Conservation (phyloP, 768 basidiomycete genomes). For the Xerocomellus chrysenteron region DNA sequence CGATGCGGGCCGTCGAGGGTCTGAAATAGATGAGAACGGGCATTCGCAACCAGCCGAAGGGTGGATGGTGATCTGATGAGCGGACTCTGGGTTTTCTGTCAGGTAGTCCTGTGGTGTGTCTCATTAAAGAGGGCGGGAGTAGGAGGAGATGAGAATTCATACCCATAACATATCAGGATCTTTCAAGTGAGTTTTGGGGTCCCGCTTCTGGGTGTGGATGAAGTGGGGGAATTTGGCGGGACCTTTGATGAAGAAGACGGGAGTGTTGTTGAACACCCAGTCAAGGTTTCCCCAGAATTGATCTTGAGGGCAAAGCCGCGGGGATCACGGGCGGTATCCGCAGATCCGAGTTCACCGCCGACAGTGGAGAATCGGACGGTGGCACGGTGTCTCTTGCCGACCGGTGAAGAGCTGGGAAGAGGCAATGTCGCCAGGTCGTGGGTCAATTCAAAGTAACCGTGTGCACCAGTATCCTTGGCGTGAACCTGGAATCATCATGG, state of each 20-base stretch:
- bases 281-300: conserved; percentile 90
- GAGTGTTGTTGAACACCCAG: conserved; percentile 91
- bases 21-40: conserved; percentile 34
- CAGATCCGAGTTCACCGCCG: conserved; percentile 82
- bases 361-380: conserved; percentile 95
- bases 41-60: background rate
- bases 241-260: conserved; percentile 88
- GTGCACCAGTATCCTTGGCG: conserved; percentile 90
- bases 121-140: background rate
- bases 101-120: conserved; percentile 70
- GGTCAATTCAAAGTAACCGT: conserved; percentile 91
- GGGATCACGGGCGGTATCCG: conserved; percentile 91
- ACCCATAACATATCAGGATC: conserved; percentile 87
- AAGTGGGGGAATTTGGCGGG: conserved; percentile 91
- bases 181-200: conserved; percentile 90
- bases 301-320: conserved; percentile 92
- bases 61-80: conserved; percentile 81
- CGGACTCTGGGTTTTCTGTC: conserved; percentile 83
- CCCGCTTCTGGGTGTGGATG: conserved; percentile 90
- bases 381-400: conserved; percentile 65
- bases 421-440: conserved; percentile 83
- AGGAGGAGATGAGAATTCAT: background rate
- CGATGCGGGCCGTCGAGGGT: conserved; percentile 58
- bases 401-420: conserved; percentile 64
- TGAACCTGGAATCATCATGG: conserved; percentile 57